Conservation (phyloP, 176 grass and related monocot species). For the Eragrostis nindensis region DNA sequence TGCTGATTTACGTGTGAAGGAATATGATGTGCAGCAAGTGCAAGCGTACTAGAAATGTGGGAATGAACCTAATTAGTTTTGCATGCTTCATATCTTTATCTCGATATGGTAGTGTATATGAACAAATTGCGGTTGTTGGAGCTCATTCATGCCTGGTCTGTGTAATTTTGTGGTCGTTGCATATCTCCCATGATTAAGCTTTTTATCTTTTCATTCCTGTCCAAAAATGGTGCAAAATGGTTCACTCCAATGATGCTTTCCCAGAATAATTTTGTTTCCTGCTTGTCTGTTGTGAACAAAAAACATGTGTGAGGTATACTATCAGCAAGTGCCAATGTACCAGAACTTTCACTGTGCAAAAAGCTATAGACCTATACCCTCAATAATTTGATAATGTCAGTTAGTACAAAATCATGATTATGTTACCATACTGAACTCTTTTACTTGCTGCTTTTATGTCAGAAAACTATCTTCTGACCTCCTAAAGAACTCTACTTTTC, state of each 20-base stretch:
- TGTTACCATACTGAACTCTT: not conserved
- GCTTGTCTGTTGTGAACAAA: not conserved
- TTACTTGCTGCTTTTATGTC: slow-evolving; percentile 14
- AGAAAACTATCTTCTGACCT: not conserved
- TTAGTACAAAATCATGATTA: not conserved
- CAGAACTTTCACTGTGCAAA: not conserved
- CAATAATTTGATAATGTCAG: not conserved
- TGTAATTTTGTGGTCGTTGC: not conserved
- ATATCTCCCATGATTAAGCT: not conserved
- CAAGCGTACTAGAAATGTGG: too few relatives aligned
- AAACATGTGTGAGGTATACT: too few relatives aligned
- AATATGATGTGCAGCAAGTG: too few relatives aligned
- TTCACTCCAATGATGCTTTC: not conserved
- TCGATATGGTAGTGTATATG: too few relatives aligned
- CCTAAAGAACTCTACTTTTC: slow-evolving; percentile 14
- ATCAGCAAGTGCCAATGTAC: not conserved
- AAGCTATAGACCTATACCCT: not conserved
- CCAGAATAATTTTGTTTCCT: not conserved
- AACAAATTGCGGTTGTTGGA: too few relatives aligned
- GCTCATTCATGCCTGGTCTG: too few relatives aligned
- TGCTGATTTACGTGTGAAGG: too few relatives aligned
- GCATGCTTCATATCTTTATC: too few relatives aligned
- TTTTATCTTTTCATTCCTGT: not conserved
- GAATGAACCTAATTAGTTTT: too few relatives aligned
- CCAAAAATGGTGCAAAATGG: not conserved